A percentile compares a stretch with the other conserved stretches of the same genome.
phyloP scores from a whole-genome alignment of 768 basidiomycete species.

The Tricholomella constricta region DNA sequence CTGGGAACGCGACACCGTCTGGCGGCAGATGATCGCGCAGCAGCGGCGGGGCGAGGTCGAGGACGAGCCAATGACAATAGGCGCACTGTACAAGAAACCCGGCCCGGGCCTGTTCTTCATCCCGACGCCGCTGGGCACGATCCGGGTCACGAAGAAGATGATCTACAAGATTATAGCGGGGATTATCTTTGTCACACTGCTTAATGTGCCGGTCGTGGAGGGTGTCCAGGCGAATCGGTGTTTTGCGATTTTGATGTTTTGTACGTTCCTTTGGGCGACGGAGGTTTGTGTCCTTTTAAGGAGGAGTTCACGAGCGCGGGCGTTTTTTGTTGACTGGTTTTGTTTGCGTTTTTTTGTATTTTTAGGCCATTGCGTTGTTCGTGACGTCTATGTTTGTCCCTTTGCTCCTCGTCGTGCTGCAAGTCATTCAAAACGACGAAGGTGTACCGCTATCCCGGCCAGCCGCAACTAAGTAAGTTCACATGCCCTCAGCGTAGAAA shows the following conservation, averaged over 20 bases:
- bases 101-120: slow-evolving; percentile 53
- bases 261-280: slow-evolving; percentile 94
- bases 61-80: slow-evolving; percentile 31
- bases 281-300: slow-evolving; percentile 77
- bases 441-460: slow-evolving; percentile 54
- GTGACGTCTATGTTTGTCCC: slow-evolving; percentile 95
- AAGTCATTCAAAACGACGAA: slow-evolving; percentile 68
- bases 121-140: slow-evolving; percentile 63
- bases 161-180: slow-evolving; percentile 61
- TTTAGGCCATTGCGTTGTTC: slow-evolving; percentile 92
- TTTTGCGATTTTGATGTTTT: slow-evolving; percentile 85
- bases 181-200: slow-evolving; percentile 55
- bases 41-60: slow-evolving; percentile 67
- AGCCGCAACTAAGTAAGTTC: slow-evolving; percentile 79
- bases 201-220: slow-evolving; percentile 63
- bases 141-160: slow-evolving; percentile 66
- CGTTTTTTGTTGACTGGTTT: too few relatives aligned
- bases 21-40: slow-evolving; percentile 92
- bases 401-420: slow-evolving; percentile 80
- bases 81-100: slow-evolving; percentile 48
- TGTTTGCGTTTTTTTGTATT: too few relatives aligned
- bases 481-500: not conserved
- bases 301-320: too few relatives aligned
- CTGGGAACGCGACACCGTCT: slow-evolving; percentile 97
- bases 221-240: slow-evolving; percentile 81